Percentiles rank a stretch among this genome's conserved stretches.
Evolutionary conservation across 2,329 filamentous ascomycete species (phyloP).

Genomic region (Didymella sp.): DNA sequence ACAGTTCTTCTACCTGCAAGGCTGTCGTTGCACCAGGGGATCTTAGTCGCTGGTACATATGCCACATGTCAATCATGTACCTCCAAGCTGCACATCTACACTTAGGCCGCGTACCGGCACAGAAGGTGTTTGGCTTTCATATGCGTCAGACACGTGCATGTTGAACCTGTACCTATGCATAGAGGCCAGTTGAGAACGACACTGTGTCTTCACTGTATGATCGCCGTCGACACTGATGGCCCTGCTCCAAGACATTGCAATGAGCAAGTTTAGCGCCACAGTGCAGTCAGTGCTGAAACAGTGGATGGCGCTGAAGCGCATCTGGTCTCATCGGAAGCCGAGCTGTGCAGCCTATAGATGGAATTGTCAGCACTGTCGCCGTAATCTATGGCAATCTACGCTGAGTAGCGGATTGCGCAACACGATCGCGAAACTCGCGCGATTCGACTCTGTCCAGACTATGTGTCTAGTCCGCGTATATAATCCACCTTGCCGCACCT

Average conservation of each 20-base stretch:
- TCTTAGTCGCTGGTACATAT: neutral
- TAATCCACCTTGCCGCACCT: constrained; percentile 11
- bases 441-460: constrained; percentile 11
- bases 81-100: neutral
- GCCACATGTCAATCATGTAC: neutral
- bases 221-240: constrained; percentile 5
- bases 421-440: constrained; percentile 25
- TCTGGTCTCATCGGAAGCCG: constrained; percentile 35
- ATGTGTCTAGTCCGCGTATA: constrained; percentile 13
- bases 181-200: neutral
- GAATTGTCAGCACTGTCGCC: constrained; percentile 22
- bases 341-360: constrained; percentile 15
- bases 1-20: neutral
- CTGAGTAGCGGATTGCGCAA: constrained; percentile 18
- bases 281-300: constrained; percentile 29
- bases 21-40: neutral
- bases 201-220: constrained; percentile 12
- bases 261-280: constrained; percentile 49
- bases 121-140: neutral
- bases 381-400: constrained; percentile 24
- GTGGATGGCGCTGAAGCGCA: constrained; percentile 23
- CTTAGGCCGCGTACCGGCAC: neutral
- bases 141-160: constrained; percentile 4
- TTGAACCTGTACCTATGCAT: neutral
- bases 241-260: constrained; percentile 14